These are phyloP conservation scores for Kuraishia ogatae DNA, from an alignment of 805 yeast species.

Conservation along the genomic window DNA sequence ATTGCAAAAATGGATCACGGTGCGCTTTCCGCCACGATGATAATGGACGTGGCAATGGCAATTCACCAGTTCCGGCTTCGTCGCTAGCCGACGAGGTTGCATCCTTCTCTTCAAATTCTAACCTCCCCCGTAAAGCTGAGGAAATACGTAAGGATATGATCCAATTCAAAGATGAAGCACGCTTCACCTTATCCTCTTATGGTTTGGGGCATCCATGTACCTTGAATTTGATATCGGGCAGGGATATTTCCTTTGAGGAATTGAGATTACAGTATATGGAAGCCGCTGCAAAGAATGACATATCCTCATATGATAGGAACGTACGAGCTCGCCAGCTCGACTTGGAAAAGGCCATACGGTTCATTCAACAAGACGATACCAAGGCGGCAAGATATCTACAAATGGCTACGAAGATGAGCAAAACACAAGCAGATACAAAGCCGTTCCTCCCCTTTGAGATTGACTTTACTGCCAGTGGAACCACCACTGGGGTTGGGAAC, in stretches of 20 bases:
- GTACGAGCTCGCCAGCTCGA: slow-evolving; percentile 35
- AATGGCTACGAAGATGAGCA: slow-evolving; percentile 25
- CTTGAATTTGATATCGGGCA: slow-evolving; percentile 36
- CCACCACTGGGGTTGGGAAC: slow-evolving; percentile 10
- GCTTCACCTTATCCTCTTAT: slow-evolving; percentile 32
- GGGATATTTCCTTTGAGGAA: slow-evolving; percentile 51
- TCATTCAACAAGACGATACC: slow-evolving; percentile 28
- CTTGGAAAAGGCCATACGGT: slow-evolving; percentile 31
- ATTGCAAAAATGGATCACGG: slow-evolving; percentile 31
- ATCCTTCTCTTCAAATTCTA: slow-evolving; percentile 6
- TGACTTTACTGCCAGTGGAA: slow-evolving; percentile 5
- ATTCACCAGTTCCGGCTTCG: not conserved
- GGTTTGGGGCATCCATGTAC: slow-evolving; percentile 41
- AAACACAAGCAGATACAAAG: slow-evolving; percentile 5
- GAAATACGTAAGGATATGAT: slow-evolving; percentile 11
- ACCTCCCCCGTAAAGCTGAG: slow-evolving; percentile 5
- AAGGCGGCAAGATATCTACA: slow-evolving; percentile 55
- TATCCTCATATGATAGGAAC: slow-evolving; percentile 30
- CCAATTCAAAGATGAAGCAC: slow-evolving; percentile 18
- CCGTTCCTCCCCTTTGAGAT: slow-evolving; percentile 6
- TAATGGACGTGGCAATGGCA: not conserved
- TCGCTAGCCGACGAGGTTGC: not conserved
- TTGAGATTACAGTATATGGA: slow-evolving; percentile 35
- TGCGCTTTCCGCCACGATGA: slow-evolving; percentile 33
- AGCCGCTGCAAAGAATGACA: slow-evolving; percentile 27